Conservation (phyloP, 768 basidiomycete genomes). For the Gloeopeniophorella convolvens region DNA sequence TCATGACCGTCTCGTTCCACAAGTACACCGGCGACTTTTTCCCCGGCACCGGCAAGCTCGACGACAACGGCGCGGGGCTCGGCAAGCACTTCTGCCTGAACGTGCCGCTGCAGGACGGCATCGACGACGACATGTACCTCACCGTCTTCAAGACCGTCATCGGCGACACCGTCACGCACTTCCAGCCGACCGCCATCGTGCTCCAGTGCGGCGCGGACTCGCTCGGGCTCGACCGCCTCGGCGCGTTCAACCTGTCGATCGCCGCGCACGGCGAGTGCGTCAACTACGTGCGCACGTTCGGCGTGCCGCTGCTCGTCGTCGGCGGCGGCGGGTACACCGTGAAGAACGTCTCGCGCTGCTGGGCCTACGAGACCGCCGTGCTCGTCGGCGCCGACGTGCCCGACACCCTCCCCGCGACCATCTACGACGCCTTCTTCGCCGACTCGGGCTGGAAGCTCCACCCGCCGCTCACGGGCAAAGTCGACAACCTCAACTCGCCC, state of each 20-base stretch:
- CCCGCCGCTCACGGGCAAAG: slow-evolving; percentile 83
- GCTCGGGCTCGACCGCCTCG: slow-evolving; percentile 88
- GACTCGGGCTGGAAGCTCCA: slow-evolving; percentile 91
- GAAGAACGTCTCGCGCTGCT: slow-evolving; percentile 96
- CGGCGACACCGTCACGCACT: slow-evolving; percentile 86
- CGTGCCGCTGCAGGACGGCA: slow-evolving; percentile 90
- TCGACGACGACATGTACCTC: slow-evolving; percentile 96
- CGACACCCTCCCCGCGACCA: slow-evolving; percentile 80
- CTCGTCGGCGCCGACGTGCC: slow-evolving; percentile 79
- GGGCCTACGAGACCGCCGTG: slow-evolving; percentile 97
- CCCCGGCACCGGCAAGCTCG: slow-evolving; percentile 92
- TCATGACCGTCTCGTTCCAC: slow-evolving; percentile 98
- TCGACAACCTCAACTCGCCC: slow-evolving; percentile 88
- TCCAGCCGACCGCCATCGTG: slow-evolving; percentile 85
- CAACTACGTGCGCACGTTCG: slow-evolving; percentile 89
- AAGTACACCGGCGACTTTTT: slow-evolving; percentile 99
- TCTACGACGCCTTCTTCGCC: slow-evolving; percentile 89
- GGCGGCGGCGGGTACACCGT: slow-evolving; percentile 98
- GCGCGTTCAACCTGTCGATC: slow-evolving; percentile 96
- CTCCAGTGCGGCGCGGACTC: slow-evolving; percentile 97
- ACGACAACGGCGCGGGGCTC: slow-evolving; percentile 81
- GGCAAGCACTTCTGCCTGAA: slow-evolving; percentile 96
- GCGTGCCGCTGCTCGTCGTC: slow-evolving; percentile 83
- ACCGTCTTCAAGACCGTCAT: slow-evolving; percentile 94
- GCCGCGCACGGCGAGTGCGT: slow-evolving; percentile 98